phyloP scores from a whole-genome alignment of 2,329 filamentous ascomycete species.

The Trichoderma lentiforme region DNA sequence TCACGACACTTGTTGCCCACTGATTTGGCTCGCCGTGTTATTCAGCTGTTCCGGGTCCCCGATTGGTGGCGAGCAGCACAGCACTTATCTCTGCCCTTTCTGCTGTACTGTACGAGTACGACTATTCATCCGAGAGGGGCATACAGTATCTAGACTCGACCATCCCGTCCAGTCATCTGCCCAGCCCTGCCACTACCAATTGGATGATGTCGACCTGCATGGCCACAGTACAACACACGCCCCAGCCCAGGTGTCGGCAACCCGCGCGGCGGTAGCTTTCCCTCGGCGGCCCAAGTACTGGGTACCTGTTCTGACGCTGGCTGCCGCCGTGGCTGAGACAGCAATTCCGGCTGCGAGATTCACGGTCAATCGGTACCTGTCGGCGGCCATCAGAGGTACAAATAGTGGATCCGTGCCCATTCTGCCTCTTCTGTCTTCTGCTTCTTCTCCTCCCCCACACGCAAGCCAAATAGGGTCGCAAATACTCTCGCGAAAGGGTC shows the following conservation, averaged over 20 bases:
- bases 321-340: constrained; percentile 17
- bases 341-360: constrained; percentile 10
- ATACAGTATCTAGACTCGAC: not conserved
- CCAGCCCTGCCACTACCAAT: not conserved
- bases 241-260: not conserved
- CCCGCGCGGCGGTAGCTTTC: not conserved
- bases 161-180: not conserved
- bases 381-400: constrained; percentile 2
- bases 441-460: constrained; percentile 44
- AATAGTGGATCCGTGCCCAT: constrained; percentile 25
- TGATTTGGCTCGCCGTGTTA: constrained; percentile 11
- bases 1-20: not conserved
- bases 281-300: constrained; percentile 2
- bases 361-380: constrained; percentile 14
- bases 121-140: not conserved
- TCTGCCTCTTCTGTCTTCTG: constrained; percentile 39
- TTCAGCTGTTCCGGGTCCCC: not conserved
- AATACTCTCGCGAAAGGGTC: constrained; percentile 50
- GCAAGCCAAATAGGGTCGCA: constrained; percentile 57
- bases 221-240: not conserved
- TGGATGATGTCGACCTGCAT: constrained; percentile 14
- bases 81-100: not conserved
- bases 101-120: not conserved
- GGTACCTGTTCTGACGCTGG: not conserved
- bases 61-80: not conserved